Evolutionary conservation across 2,329 filamentous ascomycete species (phyloP).

Genomic region (Fusarium dimerum): DNA sequence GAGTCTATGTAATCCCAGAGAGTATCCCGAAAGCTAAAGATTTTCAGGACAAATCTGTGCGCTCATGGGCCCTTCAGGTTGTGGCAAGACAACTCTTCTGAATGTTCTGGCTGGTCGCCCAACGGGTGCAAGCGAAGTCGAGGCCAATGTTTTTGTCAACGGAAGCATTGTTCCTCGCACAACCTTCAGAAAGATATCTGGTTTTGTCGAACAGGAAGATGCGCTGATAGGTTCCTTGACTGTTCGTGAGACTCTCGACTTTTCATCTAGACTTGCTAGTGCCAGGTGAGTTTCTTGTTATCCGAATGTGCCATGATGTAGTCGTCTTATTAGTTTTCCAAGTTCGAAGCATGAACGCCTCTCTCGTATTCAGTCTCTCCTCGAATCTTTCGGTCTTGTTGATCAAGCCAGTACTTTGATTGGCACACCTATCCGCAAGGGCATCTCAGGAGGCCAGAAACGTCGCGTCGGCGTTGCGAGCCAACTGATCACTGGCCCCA

Average conservation of each 20-base stretch:
- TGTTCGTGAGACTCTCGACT: constrained; percentile 75
- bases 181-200: constrained; percentile 65
- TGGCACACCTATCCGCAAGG: constrained; percentile 80
- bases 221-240: constrained; percentile 79
- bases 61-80: constrained; percentile 74
- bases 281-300: constrained; percentile 43
- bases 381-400: constrained; percentile 72
- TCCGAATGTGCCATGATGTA: too few relatives aligned
- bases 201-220: constrained; percentile 88
- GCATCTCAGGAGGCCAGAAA: constrained; percentile 85
- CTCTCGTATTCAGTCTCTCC: constrained; percentile 63
- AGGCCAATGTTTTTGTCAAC: constrained; percentile 58
- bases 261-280: constrained; percentile 70
- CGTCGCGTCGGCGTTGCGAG: constrained; percentile 76
- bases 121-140: constrained; percentile 43
- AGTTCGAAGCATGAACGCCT: constrained; percentile 54
- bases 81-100: constrained; percentile 82
- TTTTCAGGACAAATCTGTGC: constrained; percentile 67
- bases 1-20: background rate
- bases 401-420: constrained; percentile 71
- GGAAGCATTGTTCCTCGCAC: constrained; percentile 53
- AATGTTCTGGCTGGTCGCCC: constrained; percentile 69
- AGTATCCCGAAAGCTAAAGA: background rate
- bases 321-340: too few relatives aligned
- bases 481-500: constrained; percentile 78